These are phyloP conservation scores for Fomitiporia mediterranea DNA, from an alignment of 1,284 basidiomycete genomes.

Conservation along the genomic window DNA sequence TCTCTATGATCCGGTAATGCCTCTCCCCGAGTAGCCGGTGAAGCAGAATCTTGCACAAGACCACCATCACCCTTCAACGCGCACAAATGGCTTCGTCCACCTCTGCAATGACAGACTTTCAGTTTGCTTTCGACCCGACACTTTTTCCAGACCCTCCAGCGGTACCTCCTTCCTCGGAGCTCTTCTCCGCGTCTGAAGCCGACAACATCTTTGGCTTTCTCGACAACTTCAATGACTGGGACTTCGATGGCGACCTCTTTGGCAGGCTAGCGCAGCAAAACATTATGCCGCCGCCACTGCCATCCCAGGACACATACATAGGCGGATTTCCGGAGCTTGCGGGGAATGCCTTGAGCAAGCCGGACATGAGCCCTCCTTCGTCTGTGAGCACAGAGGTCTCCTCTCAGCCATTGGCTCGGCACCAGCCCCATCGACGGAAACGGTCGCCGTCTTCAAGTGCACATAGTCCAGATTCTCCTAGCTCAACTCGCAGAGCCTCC, in stretches of 20 bases:
- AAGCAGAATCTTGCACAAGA: neutral
- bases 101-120: conserved; percentile 11
- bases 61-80: neutral
- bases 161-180: conserved; percentile 63
- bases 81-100: neutral
- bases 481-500: neutral
- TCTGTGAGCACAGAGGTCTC: conserved; percentile 16
- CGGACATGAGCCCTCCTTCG: conserved; percentile 22
- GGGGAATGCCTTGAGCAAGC: neutral
- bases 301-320: conserved; percentile 2
- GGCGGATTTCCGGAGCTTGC: neutral
- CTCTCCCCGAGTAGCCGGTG: neutral
- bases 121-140: conserved; percentile 48
- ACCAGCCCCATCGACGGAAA: neutral
- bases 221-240: conserved; percentile 65
- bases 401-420: conserved; percentile 6
- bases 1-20: neutral
- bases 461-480: conserved; percentile 9
- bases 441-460: conserved; percentile 10
- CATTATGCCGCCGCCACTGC: conserved; percentile 2
- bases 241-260: conserved; percentile 35
- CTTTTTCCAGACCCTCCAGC: conserved; percentile 55
- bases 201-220: conserved; percentile 71
- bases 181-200: conserved; percentile 68
- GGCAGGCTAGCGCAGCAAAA: conserved; percentile 11